Evolutionary conservation across 106 monocot species (phyloP).

Genomic region (Allium cepa): DNA sequence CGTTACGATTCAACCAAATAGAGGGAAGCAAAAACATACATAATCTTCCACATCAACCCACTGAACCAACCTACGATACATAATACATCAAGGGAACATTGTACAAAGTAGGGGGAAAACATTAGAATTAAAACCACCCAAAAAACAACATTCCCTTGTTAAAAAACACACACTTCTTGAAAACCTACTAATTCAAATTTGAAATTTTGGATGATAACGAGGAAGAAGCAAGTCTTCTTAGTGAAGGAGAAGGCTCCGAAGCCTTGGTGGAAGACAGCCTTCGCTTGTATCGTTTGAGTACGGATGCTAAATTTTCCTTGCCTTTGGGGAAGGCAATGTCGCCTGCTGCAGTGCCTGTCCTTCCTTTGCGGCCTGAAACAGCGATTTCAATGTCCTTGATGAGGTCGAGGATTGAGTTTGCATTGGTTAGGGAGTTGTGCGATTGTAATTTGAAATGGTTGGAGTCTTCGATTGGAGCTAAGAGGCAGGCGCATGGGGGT

Average conservation of each 20-base stretch:
- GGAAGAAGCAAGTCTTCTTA: slow-evolving; percentile 17
- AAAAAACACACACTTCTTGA: no score
- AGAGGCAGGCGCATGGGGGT: slow-evolving; percentile 42
- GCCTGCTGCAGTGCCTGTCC: slow-evolving; percentile 88
- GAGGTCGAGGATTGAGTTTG: slow-evolving; percentile 51
- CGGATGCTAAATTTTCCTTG: slow-evolving; percentile 88
- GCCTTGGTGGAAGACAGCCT: slow-evolving; percentile 21
- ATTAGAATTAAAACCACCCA: no score
- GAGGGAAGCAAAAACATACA: no score
- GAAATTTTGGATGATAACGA: background rate
- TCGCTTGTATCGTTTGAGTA: slow-evolving; percentile 86
- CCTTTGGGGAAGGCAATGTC: slow-evolving; percentile 97
- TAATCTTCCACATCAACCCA: no score
- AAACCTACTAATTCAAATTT: no score
- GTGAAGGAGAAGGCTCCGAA: background rate
- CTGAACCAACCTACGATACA: no score
- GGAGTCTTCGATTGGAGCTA: slow-evolving; percentile 10
- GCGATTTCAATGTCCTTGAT: slow-evolving; percentile 79
- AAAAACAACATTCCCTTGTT: no score
- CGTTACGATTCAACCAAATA: no score
- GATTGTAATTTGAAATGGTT: slow-evolving; percentile 4
- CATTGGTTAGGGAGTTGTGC: slow-evolving; percentile 34
- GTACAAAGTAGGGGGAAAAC: no score
- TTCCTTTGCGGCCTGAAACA: slow-evolving; percentile 71
- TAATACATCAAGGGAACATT: no score